Percentiles rank a stretch among this genome's conserved stretches.
phyloP scores from a whole-genome alignment of 305 asterid genomes.

The Fraxinus greggii region DNA sequence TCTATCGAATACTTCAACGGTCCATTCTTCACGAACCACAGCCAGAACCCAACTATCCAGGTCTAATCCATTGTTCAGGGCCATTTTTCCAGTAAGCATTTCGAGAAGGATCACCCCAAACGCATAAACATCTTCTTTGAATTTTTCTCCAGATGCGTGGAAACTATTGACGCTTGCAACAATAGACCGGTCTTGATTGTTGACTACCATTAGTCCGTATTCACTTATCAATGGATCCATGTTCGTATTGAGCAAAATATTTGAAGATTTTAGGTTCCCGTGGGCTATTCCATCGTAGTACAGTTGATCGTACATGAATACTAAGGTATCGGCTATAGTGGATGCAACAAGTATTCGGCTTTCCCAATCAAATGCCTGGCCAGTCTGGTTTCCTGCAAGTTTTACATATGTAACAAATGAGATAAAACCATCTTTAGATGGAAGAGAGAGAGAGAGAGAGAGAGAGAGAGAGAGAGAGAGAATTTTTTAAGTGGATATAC shows the following conservation, averaged over 20 bases:
- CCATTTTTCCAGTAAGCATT: conserved; percentile 61
- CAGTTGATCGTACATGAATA: conserved; percentile 64
- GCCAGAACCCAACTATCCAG: conserved; percentile 68
- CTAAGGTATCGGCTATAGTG: conserved; percentile 50
- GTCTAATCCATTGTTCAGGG: conserved; percentile 50
- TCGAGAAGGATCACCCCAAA: conserved; percentile 74
- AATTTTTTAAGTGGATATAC: conserved; percentile 17
- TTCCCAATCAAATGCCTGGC: conserved; percentile 53
- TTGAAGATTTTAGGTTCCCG: conserved; percentile 78
- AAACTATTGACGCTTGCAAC: conserved; percentile 18
- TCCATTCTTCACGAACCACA: conserved; percentile 78
- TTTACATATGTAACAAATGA: not conserved
- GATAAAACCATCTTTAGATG: not conserved
- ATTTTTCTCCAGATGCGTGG: conserved; percentile 36
- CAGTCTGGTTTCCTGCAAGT: conserved; percentile 35
- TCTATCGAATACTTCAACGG: conserved; percentile 72
- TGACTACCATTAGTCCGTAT: conserved; percentile 55
- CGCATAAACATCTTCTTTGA: conserved; percentile 52
- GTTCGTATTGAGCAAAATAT: conserved; percentile 53
- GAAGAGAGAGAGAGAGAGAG: not conserved
- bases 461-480: too few relatives aligned
- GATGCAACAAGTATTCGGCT: conserved; percentile 52
- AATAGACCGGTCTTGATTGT: conserved; percentile 22
- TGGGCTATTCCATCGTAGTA: conserved; percentile 53
- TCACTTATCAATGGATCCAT: conserved; percentile 68